phyloP scores from a whole-genome alignment of 2,329 filamentous ascomycete species.

The Neonectria magnoliae region DNA sequence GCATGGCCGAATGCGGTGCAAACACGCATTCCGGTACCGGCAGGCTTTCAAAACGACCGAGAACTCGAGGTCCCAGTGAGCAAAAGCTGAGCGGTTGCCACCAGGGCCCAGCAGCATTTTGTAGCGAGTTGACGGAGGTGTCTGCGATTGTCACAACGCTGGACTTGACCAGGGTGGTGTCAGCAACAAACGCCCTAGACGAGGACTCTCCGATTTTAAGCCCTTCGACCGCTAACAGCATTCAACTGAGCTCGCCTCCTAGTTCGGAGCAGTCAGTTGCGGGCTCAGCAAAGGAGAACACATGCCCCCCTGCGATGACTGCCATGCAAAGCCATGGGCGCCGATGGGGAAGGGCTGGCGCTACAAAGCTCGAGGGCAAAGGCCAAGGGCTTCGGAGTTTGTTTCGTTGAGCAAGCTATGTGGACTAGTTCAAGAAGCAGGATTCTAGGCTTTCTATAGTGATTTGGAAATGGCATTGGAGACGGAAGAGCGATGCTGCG shows the following conservation, averaged over 20 bases:
- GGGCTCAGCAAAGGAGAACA: slow-evolving; percentile 26
- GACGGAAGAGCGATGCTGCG: not conserved
- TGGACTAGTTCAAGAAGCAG: not conserved
- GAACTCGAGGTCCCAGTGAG: slow-evolving; percentile 17
- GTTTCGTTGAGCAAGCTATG: slow-evolving; percentile 48
- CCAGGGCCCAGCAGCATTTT: not conserved
- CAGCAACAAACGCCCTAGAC: not conserved
- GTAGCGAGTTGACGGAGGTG: slow-evolving; percentile 12
- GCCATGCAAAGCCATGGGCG: slow-evolving; percentile 42
- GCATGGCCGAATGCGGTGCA: slow-evolving; percentile 10
- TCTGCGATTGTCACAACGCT: slow-evolving; percentile 13
- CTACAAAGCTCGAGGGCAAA: slow-evolving; percentile 50
- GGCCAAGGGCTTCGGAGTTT: slow-evolving; percentile 55
- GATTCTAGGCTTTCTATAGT: not conserved
- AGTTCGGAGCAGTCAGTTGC: slow-evolving; percentile 14
- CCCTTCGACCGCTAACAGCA: slow-evolving; percentile 22
- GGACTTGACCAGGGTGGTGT: slow-evolving; percentile 13
- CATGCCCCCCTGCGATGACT: not conserved
- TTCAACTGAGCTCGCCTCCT: slow-evolving; percentile 13
- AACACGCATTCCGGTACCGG: slow-evolving; percentile 24
- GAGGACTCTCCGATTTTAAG: slow-evolving; percentile 2
- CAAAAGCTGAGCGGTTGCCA: slow-evolving; percentile 4
- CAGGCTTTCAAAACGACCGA: slow-evolving; percentile 21
- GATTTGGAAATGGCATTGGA: not conserved
- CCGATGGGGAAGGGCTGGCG: slow-evolving; percentile 51